Evolutionary conservation across 2,329 filamentous ascomycete species (phyloP).

Genomic region (Coniochaeta ligniaria): DNA sequence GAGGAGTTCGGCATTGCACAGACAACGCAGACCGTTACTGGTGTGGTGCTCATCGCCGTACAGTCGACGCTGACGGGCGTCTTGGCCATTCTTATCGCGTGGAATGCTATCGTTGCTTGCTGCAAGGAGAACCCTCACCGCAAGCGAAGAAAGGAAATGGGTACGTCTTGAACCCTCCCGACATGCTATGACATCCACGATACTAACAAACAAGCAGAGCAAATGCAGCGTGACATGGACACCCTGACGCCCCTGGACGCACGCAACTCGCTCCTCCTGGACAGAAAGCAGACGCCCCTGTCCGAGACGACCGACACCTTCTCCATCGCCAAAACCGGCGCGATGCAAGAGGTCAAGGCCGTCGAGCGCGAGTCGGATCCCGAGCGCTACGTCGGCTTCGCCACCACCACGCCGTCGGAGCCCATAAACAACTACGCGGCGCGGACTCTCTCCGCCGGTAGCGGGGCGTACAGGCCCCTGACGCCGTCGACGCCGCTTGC

Average conservation of each 20-base stretch:
- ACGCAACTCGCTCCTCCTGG: constrained; percentile 76
- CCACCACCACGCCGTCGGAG: neutral
- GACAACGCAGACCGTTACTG: constrained; percentile 89
- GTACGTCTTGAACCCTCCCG: constrained; percentile 43
- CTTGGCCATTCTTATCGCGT: constrained; percentile 78
- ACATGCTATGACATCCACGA: neutral
- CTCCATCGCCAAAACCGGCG: constrained; percentile 30
- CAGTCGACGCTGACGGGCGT: constrained; percentile 78
- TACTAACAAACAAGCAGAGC: constrained; percentile 48
- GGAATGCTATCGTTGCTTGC: constrained; percentile 80
- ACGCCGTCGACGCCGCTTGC: constrained; percentile 23
- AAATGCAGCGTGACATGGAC: constrained; percentile 69
- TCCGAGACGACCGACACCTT: constrained; percentile 31
- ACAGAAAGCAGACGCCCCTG: constrained; percentile 30
- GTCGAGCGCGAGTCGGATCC: constrained; percentile 20
- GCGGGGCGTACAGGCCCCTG: constrained; percentile 24
- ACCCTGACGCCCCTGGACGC: constrained; percentile 81
- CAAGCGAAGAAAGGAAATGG: constrained; percentile 79
- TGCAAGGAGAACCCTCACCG: constrained; percentile 86
- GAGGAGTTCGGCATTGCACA: constrained; percentile 84
- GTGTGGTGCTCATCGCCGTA: constrained; percentile 86
- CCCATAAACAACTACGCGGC: constrained; percentile 12
- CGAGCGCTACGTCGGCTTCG: constrained; percentile 21
- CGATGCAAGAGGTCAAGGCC: constrained; percentile 19
- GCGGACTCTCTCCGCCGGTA: constrained; percentile 10